Conservation (phyloP, 1,284 basidiomycete genomes). For the Cystobasidium slooffiae region DNA sequence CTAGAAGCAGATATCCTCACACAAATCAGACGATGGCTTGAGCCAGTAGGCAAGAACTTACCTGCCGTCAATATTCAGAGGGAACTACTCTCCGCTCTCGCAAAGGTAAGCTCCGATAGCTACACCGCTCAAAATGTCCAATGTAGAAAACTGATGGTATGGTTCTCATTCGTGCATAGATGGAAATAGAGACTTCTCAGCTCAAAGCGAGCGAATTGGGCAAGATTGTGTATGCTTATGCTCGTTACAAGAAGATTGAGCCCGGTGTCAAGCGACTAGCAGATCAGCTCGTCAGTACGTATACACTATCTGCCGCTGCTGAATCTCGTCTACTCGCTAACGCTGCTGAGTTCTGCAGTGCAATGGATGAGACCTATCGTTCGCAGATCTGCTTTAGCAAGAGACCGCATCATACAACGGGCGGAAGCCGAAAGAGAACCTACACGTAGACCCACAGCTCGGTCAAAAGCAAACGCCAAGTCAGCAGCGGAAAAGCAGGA, state of each 20-base stretch:
- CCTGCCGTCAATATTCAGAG: slow-evolving; percentile 95
- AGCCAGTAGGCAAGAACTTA: slow-evolving; percentile 89
- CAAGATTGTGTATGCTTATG: slow-evolving; percentile 93
- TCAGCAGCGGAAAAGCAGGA: slow-evolving; percentile 23
- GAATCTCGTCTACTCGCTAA: slow-evolving; percentile 7
- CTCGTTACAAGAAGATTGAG: slow-evolving; percentile 86
- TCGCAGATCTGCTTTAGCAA: slow-evolving; percentile 82
- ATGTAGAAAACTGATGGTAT: not conserved
- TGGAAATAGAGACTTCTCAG: slow-evolving; percentile 89
- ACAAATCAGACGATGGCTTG: slow-evolving; percentile 88
- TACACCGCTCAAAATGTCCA: not conserved
- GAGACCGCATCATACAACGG: slow-evolving; percentile 63
- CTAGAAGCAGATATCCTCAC: slow-evolving; percentile 93
- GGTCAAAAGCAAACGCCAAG: not conserved
- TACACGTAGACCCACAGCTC: slow-evolving; percentile 4
- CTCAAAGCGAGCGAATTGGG: slow-evolving; percentile 91
- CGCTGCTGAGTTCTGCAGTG: slow-evolving; percentile 1
- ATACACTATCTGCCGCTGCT: slow-evolving; percentile 54
- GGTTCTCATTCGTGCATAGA: not conserved
- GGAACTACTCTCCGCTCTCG: slow-evolving; percentile 82
- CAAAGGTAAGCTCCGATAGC: slow-evolving; percentile 60
- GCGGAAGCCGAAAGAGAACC: slow-evolving; percentile 15
- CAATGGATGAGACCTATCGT: slow-evolving; percentile 84
- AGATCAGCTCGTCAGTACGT: slow-evolving; percentile 79
- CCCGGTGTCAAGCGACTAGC: slow-evolving; percentile 79